Conservation (phyloP, 2,329 filamentous ascomycete species). For the Neofusicoccum laricinum region DNA sequence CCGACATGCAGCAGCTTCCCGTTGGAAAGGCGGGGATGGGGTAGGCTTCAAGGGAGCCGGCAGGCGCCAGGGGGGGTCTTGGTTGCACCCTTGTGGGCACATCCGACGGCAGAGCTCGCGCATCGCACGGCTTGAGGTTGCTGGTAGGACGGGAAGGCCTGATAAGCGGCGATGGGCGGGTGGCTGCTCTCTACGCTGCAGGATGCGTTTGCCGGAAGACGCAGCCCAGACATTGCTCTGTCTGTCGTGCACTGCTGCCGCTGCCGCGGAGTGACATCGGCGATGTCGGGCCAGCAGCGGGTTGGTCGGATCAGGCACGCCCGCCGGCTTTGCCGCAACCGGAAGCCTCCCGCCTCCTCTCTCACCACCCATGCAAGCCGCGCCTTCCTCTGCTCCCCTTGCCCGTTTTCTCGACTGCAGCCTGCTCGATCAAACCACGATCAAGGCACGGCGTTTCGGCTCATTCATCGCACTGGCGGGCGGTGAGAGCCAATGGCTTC, state of each 20-base stretch:
- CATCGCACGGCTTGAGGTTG: neutral
- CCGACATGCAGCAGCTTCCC: neutral
- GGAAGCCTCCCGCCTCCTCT: neutral
- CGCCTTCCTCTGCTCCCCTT: neutral
- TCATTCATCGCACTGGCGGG: too few species aligned
- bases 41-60: too few species aligned
- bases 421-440: too few species aligned
- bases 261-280: neutral
- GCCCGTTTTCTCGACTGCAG: neutral
- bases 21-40: too few species aligned
- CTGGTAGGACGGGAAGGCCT: neutral
- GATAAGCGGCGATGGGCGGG: neutral
- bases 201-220: neutral
- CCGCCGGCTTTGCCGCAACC: constrained; percentile 3
- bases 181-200: neutral
- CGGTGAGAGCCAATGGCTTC: too few species aligned
- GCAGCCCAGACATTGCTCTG: neutral
- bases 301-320: neutral
- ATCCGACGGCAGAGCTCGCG: neutral
- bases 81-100: neutral
- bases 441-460: too few species aligned
- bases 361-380: neutral
- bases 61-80: neutral
- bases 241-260: too few species aligned
- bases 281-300: neutral